Base-by-base conservation (phyloP, 1,139 yeast genomes). In the Candida tunisiensis region DNA sequence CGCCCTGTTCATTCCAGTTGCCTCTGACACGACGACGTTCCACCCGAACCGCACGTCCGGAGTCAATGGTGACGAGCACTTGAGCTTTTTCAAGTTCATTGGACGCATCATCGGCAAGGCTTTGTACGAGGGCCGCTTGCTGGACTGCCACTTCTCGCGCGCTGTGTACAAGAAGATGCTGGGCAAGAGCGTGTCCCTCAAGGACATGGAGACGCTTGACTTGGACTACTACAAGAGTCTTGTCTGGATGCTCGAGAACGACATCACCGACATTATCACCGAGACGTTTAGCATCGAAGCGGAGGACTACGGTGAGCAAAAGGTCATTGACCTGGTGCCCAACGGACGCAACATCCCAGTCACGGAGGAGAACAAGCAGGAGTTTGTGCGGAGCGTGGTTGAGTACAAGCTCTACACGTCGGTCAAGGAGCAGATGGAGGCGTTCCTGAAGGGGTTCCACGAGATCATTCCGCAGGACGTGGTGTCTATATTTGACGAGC, bases 31-130 rank as follows among this genome's bases (percentile, higher is more conserved):
- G 34, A 82, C 93, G 0, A 83, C 96, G 0, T 88, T 83, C 63
- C 96, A 88, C 49, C 96, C 98, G 4, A 88, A 88, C 49, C 59
- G 95, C 37, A 77, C 92, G 0, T 83, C 95, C 1, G 80, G 82
- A 58, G 79, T 83, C 19, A 85, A 85, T 41, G 49, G 42, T 28
- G 15, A n/a, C 12, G 93, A 82, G 42, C 96, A 85, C 53, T 55
- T 83, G 33, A 75, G 91, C 5, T 85, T 82, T 49, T 88, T 88
- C 66, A 82, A 82, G 48, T 91, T 91, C 49, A 78, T 85, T 50
- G 99, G 99, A 15, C 66, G 92, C 45, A 66, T 91, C 19, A 80
- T 91, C 41, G 98, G 95, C 31, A 88, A 88, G 44, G 96, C 98
- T 1, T 78, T 91, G 13, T 75, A 65, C 46, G 98, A 91, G 47